Percentiles rank a stretch among this genome's conserved stretches.
These are phyloP conservation scores for Elsinoe necatrix DNA, from an alignment of 2,329 filamentous ascomycete species.

Conservation along the genomic window DNA sequence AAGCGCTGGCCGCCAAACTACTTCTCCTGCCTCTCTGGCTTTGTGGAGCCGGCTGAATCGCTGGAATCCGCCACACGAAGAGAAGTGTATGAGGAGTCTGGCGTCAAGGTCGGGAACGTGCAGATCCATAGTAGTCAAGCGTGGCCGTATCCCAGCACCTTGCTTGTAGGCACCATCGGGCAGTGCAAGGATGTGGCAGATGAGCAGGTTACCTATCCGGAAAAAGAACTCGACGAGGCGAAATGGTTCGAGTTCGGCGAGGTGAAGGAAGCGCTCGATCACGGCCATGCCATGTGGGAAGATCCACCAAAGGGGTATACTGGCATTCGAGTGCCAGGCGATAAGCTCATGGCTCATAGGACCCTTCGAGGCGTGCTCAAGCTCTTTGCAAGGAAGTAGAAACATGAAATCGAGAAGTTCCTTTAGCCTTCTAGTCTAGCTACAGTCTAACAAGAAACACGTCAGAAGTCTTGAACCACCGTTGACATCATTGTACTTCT, in stretches of 20 bases:
- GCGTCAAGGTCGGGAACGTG: constrained; percentile 66
- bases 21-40: constrained; percentile 42
- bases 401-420: neutral
- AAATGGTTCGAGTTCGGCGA: constrained; percentile 22
- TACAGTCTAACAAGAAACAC: no score
- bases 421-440: no score
- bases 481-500: no score
- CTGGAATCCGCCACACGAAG: constrained; percentile 76
- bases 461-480: no score
- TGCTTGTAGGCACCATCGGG: constrained; percentile 59
- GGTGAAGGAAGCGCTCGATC: constrained; percentile 20
- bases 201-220: constrained; percentile 22
- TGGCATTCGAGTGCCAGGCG: constrained; percentile 21
- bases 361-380: constrained; percentile 20
- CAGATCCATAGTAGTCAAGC: constrained; percentile 77
- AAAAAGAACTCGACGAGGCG: constrained; percentile 22
- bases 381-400: constrained; percentile 16
- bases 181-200: constrained; percentile 19
- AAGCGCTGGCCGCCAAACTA: constrained; percentile 23
- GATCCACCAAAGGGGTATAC: constrained; percentile 19
- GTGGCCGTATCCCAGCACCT: constrained; percentile 75
- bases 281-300: constrained; percentile 23
- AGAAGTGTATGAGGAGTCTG: constrained; percentile 81
- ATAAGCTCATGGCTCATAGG: constrained; percentile 22
- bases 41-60: constrained; percentile 76